Evolutionary conservation across 345 rosid genomes (phyloP).

Genomic region (Syzygium grande): DNA sequence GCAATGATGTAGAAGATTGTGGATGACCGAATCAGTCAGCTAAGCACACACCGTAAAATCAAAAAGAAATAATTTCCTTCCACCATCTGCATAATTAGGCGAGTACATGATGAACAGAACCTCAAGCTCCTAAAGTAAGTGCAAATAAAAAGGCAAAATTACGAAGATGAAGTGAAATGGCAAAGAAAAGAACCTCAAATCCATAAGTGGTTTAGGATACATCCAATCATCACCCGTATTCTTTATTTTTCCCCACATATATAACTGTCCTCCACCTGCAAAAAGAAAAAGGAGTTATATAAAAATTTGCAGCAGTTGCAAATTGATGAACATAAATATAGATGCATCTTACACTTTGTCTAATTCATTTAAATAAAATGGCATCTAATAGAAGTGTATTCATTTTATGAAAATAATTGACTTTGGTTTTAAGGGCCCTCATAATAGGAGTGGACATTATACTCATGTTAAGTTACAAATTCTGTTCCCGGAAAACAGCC

Average conservation of each 20-base stretch:
- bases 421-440: neutral
- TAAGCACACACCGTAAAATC: neutral
- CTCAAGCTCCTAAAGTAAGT: neutral
- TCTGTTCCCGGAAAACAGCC: neutral
- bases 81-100: neutral
- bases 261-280: conserved; percentile 94
- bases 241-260: conserved; percentile 99
- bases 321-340: neutral
- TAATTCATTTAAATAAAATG: neutral
- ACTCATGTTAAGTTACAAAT: neutral
- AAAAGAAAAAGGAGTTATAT: neutral
- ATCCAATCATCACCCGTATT: conserved; percentile 93
- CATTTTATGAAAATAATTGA: neutral
- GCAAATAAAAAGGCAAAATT: neutral
- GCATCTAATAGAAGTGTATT: neutral
- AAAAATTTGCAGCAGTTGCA: neutral
- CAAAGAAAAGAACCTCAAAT: conserved; percentile 60
- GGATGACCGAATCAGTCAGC: neutral
- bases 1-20: neutral
- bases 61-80: neutral
- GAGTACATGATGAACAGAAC: neutral
- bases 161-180: neutral
- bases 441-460: neutral
- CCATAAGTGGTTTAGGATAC: conserved; percentile 99
- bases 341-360: neutral